A percentile compares a stretch with the other conserved stretches of the same genome.
These are phyloP conservation scores for Botrytis cinerea DNA, from an alignment of 2,329 filamentous ascomycete genomes.

Conservation along the genomic window DNA sequence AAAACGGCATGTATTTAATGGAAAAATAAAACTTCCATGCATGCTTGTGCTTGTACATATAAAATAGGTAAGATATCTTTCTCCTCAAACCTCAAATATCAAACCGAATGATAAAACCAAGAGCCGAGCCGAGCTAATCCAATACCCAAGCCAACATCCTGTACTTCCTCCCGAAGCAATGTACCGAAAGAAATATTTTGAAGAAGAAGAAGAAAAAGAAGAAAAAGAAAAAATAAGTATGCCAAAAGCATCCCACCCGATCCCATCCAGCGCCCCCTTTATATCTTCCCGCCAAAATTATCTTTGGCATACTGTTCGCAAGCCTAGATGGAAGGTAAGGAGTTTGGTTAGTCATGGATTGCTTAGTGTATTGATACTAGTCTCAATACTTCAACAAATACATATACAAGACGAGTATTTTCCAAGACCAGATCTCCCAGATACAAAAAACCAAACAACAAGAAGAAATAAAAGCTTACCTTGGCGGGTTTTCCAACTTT, in stretches of 20 bases:
- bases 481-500: conserved; percentile 98
- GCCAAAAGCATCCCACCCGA: not conserved
- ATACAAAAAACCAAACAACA: not conserved
- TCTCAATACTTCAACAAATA: not conserved
- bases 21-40: not conserved
- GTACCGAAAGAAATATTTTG: not conserved
- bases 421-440: not conserved
- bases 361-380: not conserved
- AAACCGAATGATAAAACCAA: not conserved
- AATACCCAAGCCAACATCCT: not conserved
- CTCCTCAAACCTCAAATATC: not conserved
- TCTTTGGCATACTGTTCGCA: conserved; percentile 96
- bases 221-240: not conserved
- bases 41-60: conserved; percentile 5
- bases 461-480: conserved; percentile 49
- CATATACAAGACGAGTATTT: not conserved
- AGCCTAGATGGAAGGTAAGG: conserved; percentile 51
- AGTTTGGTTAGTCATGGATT: not conserved
- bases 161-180: not conserved
- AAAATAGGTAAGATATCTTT: not conserved
- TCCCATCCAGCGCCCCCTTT: conserved; percentile 12
- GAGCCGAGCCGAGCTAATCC: not conserved
- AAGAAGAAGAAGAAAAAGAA: not conserved
- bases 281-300: conserved; percentile 60
- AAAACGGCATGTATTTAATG: not conserved